Evolutionary conservation across 805 yeast genomes (phyloP), one percentile per base, ranked within the genome.

Genomic region (Kuraishia cidri): DNA sequence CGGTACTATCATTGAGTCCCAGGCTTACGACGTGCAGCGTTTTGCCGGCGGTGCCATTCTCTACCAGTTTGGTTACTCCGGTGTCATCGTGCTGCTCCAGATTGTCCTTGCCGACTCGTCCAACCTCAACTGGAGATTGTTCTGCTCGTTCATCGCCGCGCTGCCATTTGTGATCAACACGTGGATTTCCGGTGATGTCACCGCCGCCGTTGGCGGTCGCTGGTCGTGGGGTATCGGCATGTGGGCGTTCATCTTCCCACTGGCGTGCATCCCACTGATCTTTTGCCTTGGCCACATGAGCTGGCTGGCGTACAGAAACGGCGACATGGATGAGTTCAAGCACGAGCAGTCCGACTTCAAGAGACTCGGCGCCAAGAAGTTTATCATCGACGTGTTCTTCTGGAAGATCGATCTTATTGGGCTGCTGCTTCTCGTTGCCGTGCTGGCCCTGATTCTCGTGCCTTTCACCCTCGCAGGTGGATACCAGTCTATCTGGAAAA

Each of bases 381-480:
- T 54, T 24, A 22, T 62, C n/a, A 32, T 54, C n/a, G 56, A 55
- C 13, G 57, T 61, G 33, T 53, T 68, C 26, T 77, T 75, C 54
- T 76, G 83, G 81, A 67, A 70, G 45, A 47, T 79, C 29, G 94
- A 83, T 49, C 53, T 77, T 10, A 50, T 76, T 34, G 94, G 92
- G 28, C 54, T 76, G 23, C 44, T 76, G 13, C 52, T 79, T 14
- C 48, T 80, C 43, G 62, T 71, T 33, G 68, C 69, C 17, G 64
- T 67, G 2, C 58, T 82, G 15, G 86, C 84, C 26, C 69, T 79
- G 42, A 61, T 83, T 29, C 60, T 83, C 37, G 76, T 74, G 15
- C 92, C 94, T 15, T 64, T 83, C 42, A 81, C 92, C 9, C 54
- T 83, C 20, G 88, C 88, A 9, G 88, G 85, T 41, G 87, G 87